Evolutionary conservation across 2,329 filamentous ascomycete genomes (phyloP).

Genomic region (Xylariaceae sp.): DNA sequence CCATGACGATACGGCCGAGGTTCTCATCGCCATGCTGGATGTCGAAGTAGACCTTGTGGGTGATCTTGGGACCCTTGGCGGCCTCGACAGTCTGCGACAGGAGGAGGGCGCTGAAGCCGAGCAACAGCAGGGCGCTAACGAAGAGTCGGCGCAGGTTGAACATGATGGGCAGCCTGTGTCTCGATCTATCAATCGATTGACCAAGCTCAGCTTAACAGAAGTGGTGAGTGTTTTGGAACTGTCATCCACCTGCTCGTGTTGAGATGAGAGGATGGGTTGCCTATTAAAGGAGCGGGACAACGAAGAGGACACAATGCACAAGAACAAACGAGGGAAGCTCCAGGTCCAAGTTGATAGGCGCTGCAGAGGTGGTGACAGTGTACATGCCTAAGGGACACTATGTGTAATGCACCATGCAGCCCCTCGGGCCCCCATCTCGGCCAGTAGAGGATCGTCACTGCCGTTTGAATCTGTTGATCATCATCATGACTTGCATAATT

Average conservation of each 20-base stretch:
- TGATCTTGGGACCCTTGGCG: conserved; percentile 87
- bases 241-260: not conserved
- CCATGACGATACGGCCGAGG: conserved; percentile 71
- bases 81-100: conserved; percentile 68
- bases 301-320: conserved; percentile 28
- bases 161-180: conserved; percentile 48
- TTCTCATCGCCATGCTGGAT: conserved; percentile 69
- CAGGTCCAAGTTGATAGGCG: not conserved
- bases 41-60: conserved; percentile 90
- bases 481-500: no score
- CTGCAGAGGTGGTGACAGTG: conserved; percentile 13
- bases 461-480: no score
- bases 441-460: not conserved
- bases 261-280: not conserved
- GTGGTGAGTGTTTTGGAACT: not conserved
- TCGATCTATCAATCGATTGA: not conserved
- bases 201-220: not conserved
- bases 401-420: not conserved
- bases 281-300: conserved; percentile 1
- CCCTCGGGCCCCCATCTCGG: not conserved
- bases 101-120: conserved; percentile 19
- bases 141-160: conserved; percentile 66
- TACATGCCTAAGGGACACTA: not conserved
- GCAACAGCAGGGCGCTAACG: conserved; percentile 56
- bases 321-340: conserved; percentile 1